Conservation (phyloP, 176 grass and related monocot genomes). For the Phoenix roebelenii region DNA sequence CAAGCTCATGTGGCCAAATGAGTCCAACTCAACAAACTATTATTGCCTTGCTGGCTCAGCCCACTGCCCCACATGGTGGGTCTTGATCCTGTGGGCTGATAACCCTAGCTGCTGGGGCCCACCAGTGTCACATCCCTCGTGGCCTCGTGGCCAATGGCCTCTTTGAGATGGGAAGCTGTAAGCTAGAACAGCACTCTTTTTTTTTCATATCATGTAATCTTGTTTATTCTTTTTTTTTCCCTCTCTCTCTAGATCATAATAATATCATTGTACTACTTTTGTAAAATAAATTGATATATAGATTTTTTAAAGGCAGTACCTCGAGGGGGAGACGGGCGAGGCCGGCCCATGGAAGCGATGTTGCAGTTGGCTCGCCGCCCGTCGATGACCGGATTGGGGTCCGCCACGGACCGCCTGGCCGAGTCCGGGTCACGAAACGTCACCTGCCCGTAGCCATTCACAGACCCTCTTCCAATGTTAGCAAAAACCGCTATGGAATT, state of each 20-base stretch:
- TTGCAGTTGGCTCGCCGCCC: constrained; percentile 95
- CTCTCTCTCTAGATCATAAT: no score
- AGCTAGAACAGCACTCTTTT: no score
- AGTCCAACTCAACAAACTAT: constrained; percentile 27
- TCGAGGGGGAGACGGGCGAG: constrained; percentile 42
- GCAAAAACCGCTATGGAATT: no score
- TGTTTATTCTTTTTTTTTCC: no score
- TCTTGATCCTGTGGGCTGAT: constrained; percentile 42
- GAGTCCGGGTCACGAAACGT: constrained; percentile 72
- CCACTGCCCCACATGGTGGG: constrained; percentile 14
- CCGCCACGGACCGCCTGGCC: constrained; percentile 57
- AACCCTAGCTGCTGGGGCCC: constrained; percentile 15
- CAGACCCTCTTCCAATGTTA: no score
- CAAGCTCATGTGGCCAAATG: neutral
- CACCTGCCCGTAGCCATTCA: constrained; percentile 34
- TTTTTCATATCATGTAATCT: no score
- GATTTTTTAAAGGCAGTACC: constrained; percentile 11
- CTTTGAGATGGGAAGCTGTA: no score
- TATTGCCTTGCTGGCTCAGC: constrained; percentile 30
- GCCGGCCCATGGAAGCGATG: constrained; percentile 77
- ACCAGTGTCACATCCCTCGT: constrained; percentile 22
- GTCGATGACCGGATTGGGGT: constrained; percentile 83
- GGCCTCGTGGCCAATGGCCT: neutral
- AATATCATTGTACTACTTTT: no score
- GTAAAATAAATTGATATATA: no score